Conservation (phyloP, 116 monocot genomes). For the Papilionanthe hybrid region DNA sequence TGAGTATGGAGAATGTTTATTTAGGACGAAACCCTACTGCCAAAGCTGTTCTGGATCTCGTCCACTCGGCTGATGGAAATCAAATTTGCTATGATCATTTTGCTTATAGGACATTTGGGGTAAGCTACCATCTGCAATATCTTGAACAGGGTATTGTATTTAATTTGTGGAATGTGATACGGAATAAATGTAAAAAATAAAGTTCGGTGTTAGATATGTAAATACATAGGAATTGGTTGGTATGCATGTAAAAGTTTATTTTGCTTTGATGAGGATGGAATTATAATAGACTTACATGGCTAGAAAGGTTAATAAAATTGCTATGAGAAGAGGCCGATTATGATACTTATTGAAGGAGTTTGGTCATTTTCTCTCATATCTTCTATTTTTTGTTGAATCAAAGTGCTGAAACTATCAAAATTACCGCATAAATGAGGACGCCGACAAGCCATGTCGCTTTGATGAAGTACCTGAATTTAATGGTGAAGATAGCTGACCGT, state of each 20-base stretch:
- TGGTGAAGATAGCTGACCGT: conserved; percentile 79
- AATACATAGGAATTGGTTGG: too few species aligned
- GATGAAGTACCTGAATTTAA: conserved; percentile 71
- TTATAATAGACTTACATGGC: conserved; percentile 48
- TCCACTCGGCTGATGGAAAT: conserved; percentile 45
- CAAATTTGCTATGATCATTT: conserved; percentile 85
- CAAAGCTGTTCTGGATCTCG: conserved; percentile 73
- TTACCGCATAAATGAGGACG: conserved; percentile 31
- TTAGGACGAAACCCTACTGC: conserved; percentile 79
- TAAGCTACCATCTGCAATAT: conserved; percentile 17
- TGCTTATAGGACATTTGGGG: conserved; percentile 91
- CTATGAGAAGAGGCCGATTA: conserved; percentile 31
- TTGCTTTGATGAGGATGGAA: background rate
- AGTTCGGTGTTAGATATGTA: too few species aligned
- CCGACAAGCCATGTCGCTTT: conserved; percentile 55
- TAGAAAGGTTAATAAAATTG: conserved; percentile 37
- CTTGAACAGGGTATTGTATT: too few species aligned
- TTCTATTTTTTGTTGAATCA: conserved; percentile 23
- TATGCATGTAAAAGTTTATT: background rate
- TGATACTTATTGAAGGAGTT: conserved; percentile 19
- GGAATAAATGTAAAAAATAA: too few species aligned
- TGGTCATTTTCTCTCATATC: conserved; percentile 13
- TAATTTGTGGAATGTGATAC: too few species aligned
- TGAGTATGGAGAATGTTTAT: conserved; percentile 83
- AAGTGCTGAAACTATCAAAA: conserved; percentile 17